These are phyloP conservation scores for Eucalyptus regnans DNA, from an alignment of 345 rosid genomes.

Conservation along the genomic window DNA sequence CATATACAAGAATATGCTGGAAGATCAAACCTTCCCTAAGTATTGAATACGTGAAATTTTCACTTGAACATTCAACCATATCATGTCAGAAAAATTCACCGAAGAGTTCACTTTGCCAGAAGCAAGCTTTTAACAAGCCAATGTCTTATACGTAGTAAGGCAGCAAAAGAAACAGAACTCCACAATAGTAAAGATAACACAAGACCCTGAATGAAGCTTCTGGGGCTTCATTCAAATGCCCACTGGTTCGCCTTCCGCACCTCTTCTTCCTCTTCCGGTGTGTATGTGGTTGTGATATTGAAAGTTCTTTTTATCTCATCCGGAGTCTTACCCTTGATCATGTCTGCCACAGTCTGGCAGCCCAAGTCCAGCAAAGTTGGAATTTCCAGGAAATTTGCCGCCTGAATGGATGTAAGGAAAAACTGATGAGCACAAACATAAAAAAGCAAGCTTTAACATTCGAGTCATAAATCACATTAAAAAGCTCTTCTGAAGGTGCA, in stretches of 20 bases:
- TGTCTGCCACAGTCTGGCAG: not conserved
- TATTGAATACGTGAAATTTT: not conserved
- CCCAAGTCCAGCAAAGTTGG: not conserved
- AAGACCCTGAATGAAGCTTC: not conserved
- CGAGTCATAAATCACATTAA: not conserved
- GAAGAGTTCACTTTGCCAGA: not conserved
- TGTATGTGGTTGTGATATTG: not conserved
- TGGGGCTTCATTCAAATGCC: not conserved
- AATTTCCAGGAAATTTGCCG: not conserved
- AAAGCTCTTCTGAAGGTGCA: not conserved
- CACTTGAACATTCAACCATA: not conserved
- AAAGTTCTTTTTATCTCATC: not conserved
- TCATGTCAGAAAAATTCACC: not conserved
- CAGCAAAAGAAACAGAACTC: not conserved
- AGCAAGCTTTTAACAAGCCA: not conserved
- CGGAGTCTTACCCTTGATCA: not conserved
- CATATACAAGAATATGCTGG: not conserved
- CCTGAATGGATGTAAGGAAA: not conserved
- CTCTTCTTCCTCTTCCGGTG: not conserved
- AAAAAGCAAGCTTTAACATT: not conserved
- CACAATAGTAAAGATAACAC: not conserved
- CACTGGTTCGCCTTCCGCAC: not conserved
- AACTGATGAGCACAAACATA: not conserved
- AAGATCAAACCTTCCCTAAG: not conserved
- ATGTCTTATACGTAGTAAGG: not conserved